These are phyloP conservation scores for Collybiopsis confluens DNA, from an alignment of 768 basidiomycete species.

Conservation along the genomic window DNA sequence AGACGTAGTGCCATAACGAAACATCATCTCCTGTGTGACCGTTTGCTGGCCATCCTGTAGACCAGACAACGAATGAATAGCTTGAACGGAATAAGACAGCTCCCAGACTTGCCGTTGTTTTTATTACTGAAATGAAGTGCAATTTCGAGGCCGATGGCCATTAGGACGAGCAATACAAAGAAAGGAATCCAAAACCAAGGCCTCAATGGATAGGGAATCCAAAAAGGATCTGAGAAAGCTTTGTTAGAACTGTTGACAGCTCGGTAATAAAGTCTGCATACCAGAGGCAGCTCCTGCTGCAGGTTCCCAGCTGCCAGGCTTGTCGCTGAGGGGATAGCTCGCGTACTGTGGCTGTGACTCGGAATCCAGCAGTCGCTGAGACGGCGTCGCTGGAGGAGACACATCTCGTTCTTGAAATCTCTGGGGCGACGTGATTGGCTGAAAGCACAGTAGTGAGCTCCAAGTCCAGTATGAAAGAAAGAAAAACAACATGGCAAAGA, in stretches of 20 bases:
- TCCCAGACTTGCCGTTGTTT: conserved; percentile 18
- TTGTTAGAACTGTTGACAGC: not conserved
- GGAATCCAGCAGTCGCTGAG: conserved; percentile 4
- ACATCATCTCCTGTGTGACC: conserved; percentile 26
- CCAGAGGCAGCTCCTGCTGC: not conserved
- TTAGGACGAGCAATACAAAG: conserved; percentile 19
- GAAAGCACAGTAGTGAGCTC: not conserved
- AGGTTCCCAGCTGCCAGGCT: not conserved
- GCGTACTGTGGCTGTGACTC: conserved; percentile 7
- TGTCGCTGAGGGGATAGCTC: conserved; percentile 4
- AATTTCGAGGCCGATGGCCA: conserved; percentile 26
- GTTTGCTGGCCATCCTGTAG: conserved; percentile 39
- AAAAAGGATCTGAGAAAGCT: conserved; percentile 4
- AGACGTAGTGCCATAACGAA: conserved; percentile 47
- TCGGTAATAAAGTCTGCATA: not conserved
- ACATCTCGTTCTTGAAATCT: not conserved
- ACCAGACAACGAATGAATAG: conserved; percentile 1
- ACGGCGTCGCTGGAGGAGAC: conserved; percentile 10
- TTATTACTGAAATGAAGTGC: conserved; percentile 24
- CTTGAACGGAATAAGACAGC: not conserved
- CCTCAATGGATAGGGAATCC: conserved; percentile 23
- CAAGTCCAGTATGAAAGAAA: not conserved
- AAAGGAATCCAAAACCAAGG: conserved; percentile 24
- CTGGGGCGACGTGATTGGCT: not conserved
- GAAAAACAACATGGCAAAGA: not conserved